A percentile compares a stretch with the other conserved stretches of the same genome.
These are phyloP conservation scores for Clavulina sp. DNA, from an alignment of 768 basidiomycete species.

Conservation along the genomic window DNA sequence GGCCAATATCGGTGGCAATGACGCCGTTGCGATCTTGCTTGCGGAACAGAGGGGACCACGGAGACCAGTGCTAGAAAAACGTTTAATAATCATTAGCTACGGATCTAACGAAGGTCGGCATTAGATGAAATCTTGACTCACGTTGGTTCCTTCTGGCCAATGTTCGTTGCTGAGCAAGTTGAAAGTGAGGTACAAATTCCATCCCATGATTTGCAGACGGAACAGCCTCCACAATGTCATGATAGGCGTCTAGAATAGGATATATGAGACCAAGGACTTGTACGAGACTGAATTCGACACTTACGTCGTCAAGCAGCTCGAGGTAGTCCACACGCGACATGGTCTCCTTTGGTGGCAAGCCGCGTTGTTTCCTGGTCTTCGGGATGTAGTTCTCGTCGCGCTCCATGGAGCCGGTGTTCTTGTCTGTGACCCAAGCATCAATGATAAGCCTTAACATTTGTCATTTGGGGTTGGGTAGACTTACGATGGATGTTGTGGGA, in stretches of 20 bases:
- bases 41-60: background rate
- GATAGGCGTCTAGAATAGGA: background rate
- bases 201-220: background rate
- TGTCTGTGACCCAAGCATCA: background rate
- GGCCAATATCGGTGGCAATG: background rate
- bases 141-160: background rate
- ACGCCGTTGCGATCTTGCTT: background rate
- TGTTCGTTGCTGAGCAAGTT: background rate
- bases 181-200: background rate
- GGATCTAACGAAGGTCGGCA: too few species aligned
- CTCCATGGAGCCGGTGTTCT: background rate
- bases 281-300: background rate
- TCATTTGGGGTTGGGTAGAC: background rate
- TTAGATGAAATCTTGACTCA: background rate
- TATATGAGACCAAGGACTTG: too few species aligned
- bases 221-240: background rate
- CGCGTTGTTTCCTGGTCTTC: background rate
- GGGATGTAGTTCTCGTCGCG: background rate
- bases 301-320: background rate
- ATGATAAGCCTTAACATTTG: background rate
- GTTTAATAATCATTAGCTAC: background rate
- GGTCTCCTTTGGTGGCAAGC: conserved; percentile 6
- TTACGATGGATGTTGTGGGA: background rate
- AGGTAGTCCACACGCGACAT: background rate
- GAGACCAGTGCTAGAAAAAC: background rate